Percentiles rank a stretch among this genome's conserved stretches.
These are phyloP conservation scores for Cyclocybe aegerita DNA, from an alignment of 768 basidiomycete species.

Conservation along the genomic window DNA sequence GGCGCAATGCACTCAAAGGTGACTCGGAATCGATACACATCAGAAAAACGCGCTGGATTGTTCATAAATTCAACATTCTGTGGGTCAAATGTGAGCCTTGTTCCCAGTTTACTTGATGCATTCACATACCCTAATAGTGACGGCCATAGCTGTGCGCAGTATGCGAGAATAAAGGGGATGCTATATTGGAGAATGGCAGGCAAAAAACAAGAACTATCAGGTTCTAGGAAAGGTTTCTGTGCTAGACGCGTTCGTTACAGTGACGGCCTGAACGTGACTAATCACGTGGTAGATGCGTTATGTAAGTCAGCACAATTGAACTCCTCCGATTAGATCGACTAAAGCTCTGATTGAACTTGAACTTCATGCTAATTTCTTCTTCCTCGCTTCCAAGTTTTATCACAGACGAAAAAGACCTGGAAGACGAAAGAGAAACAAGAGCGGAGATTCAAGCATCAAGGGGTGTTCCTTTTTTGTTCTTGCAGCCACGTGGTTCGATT, in stretches of 20 bases:
- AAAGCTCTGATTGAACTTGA: too few relatives aligned
- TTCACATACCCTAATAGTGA: slow-evolving; percentile 60
- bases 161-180: slow-evolving; percentile 8
- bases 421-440: too few relatives aligned
- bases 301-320: too few relatives aligned
- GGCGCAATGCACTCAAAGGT: slow-evolving; percentile 96
- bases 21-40: slow-evolving; percentile 90
- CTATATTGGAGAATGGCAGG: slow-evolving; percentile 4
- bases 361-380: too few relatives aligned
- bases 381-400: not conserved
- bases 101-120: not conserved
- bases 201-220: slow-evolving; percentile 3
- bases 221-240: slow-evolving; percentile 1
- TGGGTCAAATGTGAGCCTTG: not conserved
- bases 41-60: slow-evolving; percentile 90
- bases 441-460: not conserved
- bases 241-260: slow-evolving; percentile 21
- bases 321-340: too few relatives aligned
- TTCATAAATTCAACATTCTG: slow-evolving; percentile 90
- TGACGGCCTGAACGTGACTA: slow-evolving; percentile 4
- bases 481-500: not conserved
- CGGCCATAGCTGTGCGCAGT: slow-evolving; percentile 48
- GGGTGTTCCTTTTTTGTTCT: not conserved
- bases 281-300: slow-evolving; percentile 5
- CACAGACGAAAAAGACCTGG: not conserved